phyloP scores from a whole-genome alignment of 441 rosid species.

The Gossypium davidsonii region DNA sequence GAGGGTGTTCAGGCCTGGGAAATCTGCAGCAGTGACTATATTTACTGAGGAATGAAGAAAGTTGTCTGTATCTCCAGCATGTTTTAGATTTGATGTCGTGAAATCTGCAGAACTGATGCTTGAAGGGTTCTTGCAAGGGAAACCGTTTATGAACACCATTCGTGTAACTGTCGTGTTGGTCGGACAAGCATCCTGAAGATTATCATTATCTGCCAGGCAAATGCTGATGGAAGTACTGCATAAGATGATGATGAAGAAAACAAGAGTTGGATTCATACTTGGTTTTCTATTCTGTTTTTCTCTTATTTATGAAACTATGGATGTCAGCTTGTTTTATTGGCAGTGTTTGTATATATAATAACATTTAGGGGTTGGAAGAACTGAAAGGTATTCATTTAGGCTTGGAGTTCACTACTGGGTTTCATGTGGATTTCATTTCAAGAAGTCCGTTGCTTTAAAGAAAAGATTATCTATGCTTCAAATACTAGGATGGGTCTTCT shows the following conservation, averaged over 20 bases:
- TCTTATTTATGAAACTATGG: slow-evolving; percentile 4
- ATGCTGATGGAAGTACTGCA: slow-evolving; percentile 18
- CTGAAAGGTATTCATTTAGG: slow-evolving; percentile 19
- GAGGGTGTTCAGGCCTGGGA: slow-evolving; percentile 78
- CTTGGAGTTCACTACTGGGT: slow-evolving; percentile 56
- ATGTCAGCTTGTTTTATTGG: neutral
- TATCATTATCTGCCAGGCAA: slow-evolving; percentile 38
- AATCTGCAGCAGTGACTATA: slow-evolving; percentile 52
- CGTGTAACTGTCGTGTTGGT: slow-evolving; percentile 28
- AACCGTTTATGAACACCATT: slow-evolving; percentile 64
- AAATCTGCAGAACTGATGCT: slow-evolving; percentile 52
- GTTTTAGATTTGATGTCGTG: slow-evolving; percentile 44
- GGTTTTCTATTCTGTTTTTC: neutral
- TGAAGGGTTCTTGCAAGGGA: slow-evolving; percentile 65
- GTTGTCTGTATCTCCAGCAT: slow-evolving; percentile 56
- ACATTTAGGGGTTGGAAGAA: slow-evolving; percentile 26
- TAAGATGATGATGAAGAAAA: slow-evolving; percentile 18
- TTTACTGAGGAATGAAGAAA: slow-evolving; percentile 36
- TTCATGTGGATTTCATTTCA: slow-evolving; percentile 32
- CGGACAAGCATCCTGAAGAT: slow-evolving; percentile 67
- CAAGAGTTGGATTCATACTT: slow-evolving; percentile 31
- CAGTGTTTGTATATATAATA: slow-evolving; percentile 6
- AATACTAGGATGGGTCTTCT: neutral
- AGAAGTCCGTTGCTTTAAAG: slow-evolving; percentile 47
- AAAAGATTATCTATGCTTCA: slow-evolving; percentile 17